Evolutionary conservation across 129 eudicot species (phyloP).

Genomic region (Chrysanthemum lavandulifolium): DNA sequence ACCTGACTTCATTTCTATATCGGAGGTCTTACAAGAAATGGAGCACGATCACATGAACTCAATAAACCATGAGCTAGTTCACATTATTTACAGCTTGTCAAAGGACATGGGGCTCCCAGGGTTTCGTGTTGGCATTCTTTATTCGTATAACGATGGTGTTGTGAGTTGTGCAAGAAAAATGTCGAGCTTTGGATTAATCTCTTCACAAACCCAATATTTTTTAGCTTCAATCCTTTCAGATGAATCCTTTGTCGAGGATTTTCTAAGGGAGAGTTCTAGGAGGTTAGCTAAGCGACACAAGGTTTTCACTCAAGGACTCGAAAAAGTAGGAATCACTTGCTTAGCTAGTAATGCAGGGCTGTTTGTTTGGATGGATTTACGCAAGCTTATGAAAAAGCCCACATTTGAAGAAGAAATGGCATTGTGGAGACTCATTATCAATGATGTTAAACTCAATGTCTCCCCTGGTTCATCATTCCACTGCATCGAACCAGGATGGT

Average conservation of each 20-base stretch:
- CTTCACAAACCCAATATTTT: constrained; percentile 76
- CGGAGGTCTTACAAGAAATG: constrained; percentile 59
- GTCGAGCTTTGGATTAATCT: constrained; percentile 89
- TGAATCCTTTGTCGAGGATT: constrained; percentile 45
- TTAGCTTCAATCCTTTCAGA: constrained; percentile 70
- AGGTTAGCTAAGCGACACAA: constrained; percentile 51
- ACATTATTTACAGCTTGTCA: constrained; percentile 67
- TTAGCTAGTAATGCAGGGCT: constrained; percentile 75
- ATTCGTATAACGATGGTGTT: constrained; percentile 69
- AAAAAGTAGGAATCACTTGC: constrained; percentile 56
- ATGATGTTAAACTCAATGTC: constrained; percentile 70
- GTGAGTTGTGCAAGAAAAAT: constrained; percentile 66
- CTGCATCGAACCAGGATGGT: constrained; percentile 90
- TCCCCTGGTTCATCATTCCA: constrained; percentile 87
- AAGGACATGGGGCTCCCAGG: constrained; percentile 82
- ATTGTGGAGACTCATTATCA: constrained; percentile 61
- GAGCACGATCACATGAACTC: constrained; percentile 23
- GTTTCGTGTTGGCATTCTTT: constrained; percentile 73
- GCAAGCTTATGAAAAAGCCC: constrained; percentile 45
- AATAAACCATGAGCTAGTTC: constrained; percentile 46
- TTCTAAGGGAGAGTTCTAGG: constrained; percentile 39
- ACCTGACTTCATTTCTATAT: constrained; percentile 45
- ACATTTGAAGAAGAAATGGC: constrained; percentile 69
- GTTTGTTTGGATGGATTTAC: constrained; percentile 79
- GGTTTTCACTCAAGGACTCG: constrained; percentile 47